Conservation (phyloP, 495 filamentous ascomycete genomes). For the Penicillium ucsense region DNA sequence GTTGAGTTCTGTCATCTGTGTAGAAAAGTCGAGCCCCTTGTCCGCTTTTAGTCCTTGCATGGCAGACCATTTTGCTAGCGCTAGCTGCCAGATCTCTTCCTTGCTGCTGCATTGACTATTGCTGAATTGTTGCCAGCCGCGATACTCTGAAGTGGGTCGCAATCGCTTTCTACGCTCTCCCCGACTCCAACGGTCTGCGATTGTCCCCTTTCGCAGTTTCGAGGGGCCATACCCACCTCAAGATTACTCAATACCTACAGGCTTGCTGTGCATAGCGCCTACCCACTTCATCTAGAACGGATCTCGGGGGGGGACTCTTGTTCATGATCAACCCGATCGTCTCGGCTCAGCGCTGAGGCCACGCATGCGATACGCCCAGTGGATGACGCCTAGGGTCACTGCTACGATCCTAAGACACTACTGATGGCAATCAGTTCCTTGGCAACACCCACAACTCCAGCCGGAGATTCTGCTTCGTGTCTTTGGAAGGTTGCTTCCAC, state of each 20-base stretch:
- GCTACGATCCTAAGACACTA: conserved; percentile 28
- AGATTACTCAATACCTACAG: neutral
- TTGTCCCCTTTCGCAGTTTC: conserved; percentile 14
- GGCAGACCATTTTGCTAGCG: neutral
- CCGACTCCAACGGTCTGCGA: conserved; percentile 2
- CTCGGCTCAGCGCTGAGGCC: conserved; percentile 11
- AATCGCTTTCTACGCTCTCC: conserved; percentile 11
- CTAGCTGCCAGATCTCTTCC: neutral
- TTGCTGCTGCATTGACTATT: neutral
- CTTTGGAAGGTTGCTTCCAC: conserved; percentile 10
- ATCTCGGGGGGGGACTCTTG: neutral
- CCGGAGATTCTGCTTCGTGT: conserved; percentile 17
- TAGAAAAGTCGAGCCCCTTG: neutral
- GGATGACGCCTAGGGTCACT: conserved; percentile 37
- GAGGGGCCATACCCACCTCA: neutral
- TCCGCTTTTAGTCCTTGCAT: neutral
- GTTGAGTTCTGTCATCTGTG: neutral
- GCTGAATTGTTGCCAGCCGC: neutral
- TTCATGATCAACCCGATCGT: conserved; percentile 5
- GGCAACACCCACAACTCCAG: conserved; percentile 21
- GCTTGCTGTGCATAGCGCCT: neutral
- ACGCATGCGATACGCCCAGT: conserved; percentile 29
- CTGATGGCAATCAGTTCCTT: conserved; percentile 37
- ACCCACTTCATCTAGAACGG: neutral
- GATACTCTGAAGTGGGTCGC: conserved; percentile 11